A percentile compares a stretch with the other conserved stretches of the same genome.
Evolutionary conservation across 2,329 filamentous ascomycete genomes (phyloP).

Genomic region (Diaporthe longicolla): DNA sequence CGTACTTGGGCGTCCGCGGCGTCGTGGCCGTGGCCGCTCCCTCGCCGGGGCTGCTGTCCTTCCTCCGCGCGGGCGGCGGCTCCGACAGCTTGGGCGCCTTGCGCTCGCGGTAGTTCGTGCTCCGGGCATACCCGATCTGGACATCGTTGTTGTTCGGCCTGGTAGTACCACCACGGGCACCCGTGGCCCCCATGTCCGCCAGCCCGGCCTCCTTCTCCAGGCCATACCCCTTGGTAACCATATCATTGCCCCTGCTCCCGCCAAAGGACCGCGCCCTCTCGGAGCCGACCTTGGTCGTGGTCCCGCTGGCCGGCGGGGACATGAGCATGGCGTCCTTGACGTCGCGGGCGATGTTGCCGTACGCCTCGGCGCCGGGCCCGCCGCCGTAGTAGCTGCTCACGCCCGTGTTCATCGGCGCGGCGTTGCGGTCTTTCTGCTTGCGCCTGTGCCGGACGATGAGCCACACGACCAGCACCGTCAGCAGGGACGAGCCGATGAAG

Average conservation of each 20-base stretch:
- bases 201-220: slow-evolving; percentile 7
- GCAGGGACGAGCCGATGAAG: slow-evolving; percentile 58
- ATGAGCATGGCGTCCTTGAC: slow-evolving; percentile 46
- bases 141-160: background rate
- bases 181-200: background rate
- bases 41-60: background rate
- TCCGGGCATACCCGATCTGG: slow-evolving; percentile 45
- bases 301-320: background rate
- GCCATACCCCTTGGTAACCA: slow-evolving; percentile 20
- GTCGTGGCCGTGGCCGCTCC: background rate
- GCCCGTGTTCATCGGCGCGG: slow-evolving; percentile 45
- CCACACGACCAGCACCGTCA: slow-evolving; percentile 54
- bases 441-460: slow-evolving; percentile 49
- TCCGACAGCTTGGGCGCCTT: slow-evolving; percentile 35
- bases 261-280: background rate
- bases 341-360: slow-evolving; percentile 42
- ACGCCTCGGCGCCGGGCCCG: slow-evolving; percentile 26
- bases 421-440: slow-evolving; percentile 36
- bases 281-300: slow-evolving; percentile 9
- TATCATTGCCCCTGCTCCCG: slow-evolving; percentile 15
- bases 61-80: slow-evolving; percentile 38
- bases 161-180: background rate
- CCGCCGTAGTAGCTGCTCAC: slow-evolving; percentile 42
- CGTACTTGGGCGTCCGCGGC: slow-evolving; percentile 28
- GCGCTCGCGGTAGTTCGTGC: slow-evolving; percentile 41